Percentiles rank a stretch among this genome's conserved stretches.
Evolutionary conservation across 768 basidiomycete genomes (phyloP).

Genomic region (Boletus vermiculosoides): DNA sequence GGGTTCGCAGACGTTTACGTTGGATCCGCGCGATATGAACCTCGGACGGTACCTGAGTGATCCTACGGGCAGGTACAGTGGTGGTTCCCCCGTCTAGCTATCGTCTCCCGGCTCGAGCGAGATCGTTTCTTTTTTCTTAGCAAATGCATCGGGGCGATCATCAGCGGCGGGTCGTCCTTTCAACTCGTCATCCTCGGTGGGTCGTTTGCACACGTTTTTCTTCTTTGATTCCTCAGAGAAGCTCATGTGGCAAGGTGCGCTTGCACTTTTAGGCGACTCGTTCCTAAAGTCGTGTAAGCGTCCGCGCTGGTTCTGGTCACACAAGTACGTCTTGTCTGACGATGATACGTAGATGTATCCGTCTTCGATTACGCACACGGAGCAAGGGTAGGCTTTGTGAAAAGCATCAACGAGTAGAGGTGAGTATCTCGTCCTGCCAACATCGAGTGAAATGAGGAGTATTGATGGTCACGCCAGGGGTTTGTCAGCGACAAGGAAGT

Average conservation of each 20-base stretch:
- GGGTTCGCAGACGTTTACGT: constrained; percentile 38
- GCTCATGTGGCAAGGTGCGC: background rate
- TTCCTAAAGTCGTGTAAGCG: constrained; percentile 66
- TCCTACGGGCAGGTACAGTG: constrained; percentile 29
- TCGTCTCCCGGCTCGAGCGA: background rate
- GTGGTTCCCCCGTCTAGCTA: too few species aligned
- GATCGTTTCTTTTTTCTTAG: constrained; percentile 22
- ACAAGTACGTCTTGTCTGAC: background rate
- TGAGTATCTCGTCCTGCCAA: background rate
- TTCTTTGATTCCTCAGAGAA: background rate
- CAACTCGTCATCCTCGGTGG: constrained; percentile 20
- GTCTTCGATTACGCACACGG: constrained; percentile 58
- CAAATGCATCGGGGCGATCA: constrained; percentile 55
- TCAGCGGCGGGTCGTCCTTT: constrained; percentile 33
- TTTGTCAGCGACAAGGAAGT: background rate
- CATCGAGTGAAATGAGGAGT: background rate
- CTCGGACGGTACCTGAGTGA: constrained; percentile 41
- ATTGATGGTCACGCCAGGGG: background rate
- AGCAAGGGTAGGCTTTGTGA: constrained; percentile 55
- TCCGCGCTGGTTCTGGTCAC: background rate
- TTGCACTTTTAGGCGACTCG: constrained; percentile 42
- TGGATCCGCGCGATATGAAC: constrained; percentile 55
- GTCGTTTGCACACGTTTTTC: background rate
- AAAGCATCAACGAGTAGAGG: constrained; percentile 42
- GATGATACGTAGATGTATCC: constrained; percentile 48